Evolutionary conservation across 106 monocot genomes (phyloP).

Genomic region (Dendrobium huoshanense): DNA sequence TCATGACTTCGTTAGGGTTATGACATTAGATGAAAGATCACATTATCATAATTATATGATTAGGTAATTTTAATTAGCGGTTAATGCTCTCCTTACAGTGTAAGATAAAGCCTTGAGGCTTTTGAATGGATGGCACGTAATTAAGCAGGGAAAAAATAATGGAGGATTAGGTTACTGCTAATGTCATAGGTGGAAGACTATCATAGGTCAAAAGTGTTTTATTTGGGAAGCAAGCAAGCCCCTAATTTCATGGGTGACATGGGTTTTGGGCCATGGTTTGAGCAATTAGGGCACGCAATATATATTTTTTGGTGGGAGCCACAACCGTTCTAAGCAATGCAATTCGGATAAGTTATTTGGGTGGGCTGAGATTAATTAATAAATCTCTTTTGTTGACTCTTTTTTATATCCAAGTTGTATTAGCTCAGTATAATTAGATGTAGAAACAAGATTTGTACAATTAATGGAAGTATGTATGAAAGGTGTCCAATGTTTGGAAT

Average conservation of each 20-base stretch:
- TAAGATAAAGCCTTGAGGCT: too few species aligned
- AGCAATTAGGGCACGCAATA: conserved; percentile 10
- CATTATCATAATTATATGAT: neutral
- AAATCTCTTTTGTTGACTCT: too few species aligned
- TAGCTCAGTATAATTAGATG: too few species aligned
- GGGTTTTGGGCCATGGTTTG: neutral
- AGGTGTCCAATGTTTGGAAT: too few species aligned
- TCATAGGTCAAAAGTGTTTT: neutral
- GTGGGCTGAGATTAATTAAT: too few species aligned
- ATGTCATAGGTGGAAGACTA: neutral
- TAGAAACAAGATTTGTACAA: too few species aligned
- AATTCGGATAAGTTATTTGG: too few species aligned
- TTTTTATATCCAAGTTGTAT: too few species aligned
- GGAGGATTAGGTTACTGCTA: neutral
- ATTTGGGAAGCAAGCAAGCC: neutral
- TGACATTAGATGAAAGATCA: neutral
- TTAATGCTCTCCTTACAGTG: too few species aligned
- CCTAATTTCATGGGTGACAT: neutral
- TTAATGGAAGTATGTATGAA: too few species aligned
- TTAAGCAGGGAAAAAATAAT: too few species aligned
- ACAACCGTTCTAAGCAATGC: neutral
- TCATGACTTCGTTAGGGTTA: neutral
- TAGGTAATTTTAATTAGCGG: neutral
- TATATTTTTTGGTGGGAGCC: neutral
- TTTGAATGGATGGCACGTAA: too few species aligned